Percentiles rank a stretch among this genome's conserved stretches.
These are phyloP conservation scores for Russula vinacea DNA, from an alignment of 768 basidiomycete species.

Conservation along the genomic window DNA sequence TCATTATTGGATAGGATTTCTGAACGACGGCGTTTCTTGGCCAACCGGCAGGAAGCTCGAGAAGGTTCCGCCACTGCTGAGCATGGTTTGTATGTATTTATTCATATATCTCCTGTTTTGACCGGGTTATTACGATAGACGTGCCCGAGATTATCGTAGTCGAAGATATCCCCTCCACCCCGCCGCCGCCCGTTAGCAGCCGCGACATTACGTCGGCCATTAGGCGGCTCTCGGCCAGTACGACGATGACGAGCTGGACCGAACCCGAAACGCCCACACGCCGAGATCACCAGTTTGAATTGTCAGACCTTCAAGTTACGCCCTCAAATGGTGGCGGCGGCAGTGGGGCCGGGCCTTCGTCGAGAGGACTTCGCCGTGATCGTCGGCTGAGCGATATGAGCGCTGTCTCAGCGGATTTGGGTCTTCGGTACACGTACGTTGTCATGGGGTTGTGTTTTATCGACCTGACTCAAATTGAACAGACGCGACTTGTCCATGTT, in stretches of 20 bases:
- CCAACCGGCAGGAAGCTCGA: conserved; percentile 44
- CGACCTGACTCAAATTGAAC: not conserved
- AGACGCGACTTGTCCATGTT: conserved; percentile 35
- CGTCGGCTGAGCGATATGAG: conserved; percentile 59
- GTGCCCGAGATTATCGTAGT: conserved; percentile 74
- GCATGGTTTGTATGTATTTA: conserved; percentile 30
- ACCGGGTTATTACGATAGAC: conserved; percentile 38
- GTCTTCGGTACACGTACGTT: conserved; percentile 49
- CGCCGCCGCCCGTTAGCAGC: conserved; percentile 40
- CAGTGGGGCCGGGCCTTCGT: conserved; percentile 29
- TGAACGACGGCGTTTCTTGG: conserved; percentile 65
- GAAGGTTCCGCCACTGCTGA: conserved; percentile 36
- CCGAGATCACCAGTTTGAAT: conserved; percentile 36
- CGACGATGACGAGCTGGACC: conserved; percentile 17
- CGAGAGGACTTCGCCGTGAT: conserved; percentile 53
- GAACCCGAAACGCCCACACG: conserved; percentile 40
- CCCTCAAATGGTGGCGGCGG: conserved; percentile 40
- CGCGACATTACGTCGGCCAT: conserved; percentile 52
- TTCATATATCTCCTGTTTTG: not conserved
- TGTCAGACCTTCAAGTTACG: conserved; percentile 30
- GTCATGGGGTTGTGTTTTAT: conserved; percentile 1
- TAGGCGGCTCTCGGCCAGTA: conserved; percentile 26
- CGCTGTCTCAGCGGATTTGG: conserved; percentile 50
- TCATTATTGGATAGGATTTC: conserved; percentile 77
- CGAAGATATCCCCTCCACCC: conserved; percentile 48